Conservation (phyloP, 306 rosid species). For the Ormosia emarginata region DNA sequence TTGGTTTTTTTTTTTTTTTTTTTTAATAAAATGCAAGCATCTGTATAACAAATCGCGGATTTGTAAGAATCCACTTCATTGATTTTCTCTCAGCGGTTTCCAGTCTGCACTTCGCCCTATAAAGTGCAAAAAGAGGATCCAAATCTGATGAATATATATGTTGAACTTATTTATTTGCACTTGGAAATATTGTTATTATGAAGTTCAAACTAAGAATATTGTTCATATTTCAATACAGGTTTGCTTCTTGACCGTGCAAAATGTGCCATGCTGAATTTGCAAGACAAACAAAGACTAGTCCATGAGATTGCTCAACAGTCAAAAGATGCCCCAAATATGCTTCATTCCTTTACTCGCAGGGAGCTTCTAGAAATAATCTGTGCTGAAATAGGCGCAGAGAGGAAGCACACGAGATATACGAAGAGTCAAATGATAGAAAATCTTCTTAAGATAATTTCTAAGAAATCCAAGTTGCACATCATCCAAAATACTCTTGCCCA, state of each 20-base stretch:
- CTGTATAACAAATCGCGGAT: background rate
- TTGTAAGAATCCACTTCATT: background rate
- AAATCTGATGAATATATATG: background rate
- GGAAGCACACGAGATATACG: conserved; percentile 82
- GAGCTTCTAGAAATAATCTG: conserved; percentile 83
- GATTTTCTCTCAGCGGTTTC: background rate
- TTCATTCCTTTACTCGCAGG: conserved; percentile 68
- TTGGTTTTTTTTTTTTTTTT: too few relatives aligned
- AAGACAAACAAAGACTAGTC: conserved; percentile 64
- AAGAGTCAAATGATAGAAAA: conserved; percentile 73
- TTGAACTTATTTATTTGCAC: conserved; percentile 1
- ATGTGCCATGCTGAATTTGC: conserved; percentile 58
- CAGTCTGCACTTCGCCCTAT: background rate
- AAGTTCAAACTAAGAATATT: conserved; percentile 10
- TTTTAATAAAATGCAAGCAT: background rate
- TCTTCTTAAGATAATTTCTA: conserved; percentile 65
- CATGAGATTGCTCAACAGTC: conserved; percentile 63
- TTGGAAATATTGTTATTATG: background rate
- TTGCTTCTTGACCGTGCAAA: conserved; percentile 57
- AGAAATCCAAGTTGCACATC: conserved; percentile 40
- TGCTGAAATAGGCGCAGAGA: conserved; percentile 86
- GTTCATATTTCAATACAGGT: conserved; percentile 41
- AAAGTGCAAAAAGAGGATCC: background rate
- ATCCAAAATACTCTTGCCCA: conserved; percentile 21
- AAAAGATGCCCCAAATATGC: conserved; percentile 63